Conservation (phyloP, 257 asterid genomes). For the Paulownia fortunei region DNA sequence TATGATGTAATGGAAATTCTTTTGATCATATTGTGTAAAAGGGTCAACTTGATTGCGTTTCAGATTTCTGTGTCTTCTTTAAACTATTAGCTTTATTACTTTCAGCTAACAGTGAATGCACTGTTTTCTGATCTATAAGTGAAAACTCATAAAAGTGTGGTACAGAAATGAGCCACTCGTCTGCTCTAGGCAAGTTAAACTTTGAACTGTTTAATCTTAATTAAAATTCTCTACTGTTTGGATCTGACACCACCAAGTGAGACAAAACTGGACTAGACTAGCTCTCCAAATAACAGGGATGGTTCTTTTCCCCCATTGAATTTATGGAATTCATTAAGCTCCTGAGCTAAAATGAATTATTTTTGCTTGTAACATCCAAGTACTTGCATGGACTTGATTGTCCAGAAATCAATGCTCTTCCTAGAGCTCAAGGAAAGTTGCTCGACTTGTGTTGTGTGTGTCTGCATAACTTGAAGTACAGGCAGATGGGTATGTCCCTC, state of each 20-base stretch:
- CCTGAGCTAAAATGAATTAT: no score
- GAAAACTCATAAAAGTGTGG: background rate
- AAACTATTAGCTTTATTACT: background rate
- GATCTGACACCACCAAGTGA: background rate
- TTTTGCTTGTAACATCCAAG: no score
- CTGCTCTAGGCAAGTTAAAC: background rate
- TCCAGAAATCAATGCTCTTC: no score
- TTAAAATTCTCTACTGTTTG: no score
- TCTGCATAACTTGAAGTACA: no score
- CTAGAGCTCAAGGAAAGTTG: no score
- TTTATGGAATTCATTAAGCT: background rate
- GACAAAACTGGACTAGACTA: background rate
- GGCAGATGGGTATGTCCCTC: no score
- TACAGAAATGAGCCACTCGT: background rate
- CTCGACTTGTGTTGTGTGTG: no score
- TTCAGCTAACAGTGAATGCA: background rate
- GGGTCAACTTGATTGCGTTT: background rate
- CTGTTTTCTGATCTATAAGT: background rate
- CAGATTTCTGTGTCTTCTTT: background rate
- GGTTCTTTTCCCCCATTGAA: background rate
- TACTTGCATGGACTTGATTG: no score
- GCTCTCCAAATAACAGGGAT: background rate
- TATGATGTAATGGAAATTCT: background rate
- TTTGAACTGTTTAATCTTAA: background rate
- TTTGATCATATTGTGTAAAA: background rate